These are phyloP conservation scores for Trypanosoma brucei DNA, from an alignment of 208 protist species.

Conservation along the genomic window DNA sequence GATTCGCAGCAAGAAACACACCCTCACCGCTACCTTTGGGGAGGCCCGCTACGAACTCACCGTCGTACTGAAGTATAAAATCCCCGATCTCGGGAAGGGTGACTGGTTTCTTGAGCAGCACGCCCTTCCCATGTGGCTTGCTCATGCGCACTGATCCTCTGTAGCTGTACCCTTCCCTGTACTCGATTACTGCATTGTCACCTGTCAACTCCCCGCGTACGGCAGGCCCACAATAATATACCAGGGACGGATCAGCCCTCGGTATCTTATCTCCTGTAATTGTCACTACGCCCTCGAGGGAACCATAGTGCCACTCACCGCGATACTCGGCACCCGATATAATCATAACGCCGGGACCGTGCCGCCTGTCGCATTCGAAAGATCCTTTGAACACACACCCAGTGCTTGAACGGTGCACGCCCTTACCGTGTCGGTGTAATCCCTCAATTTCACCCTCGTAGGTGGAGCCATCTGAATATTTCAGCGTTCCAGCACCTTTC, in stretches of 20 bases:
- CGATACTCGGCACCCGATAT: constrained; percentile 37
- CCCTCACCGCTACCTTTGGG: constrained; percentile 59
- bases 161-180: constrained; percentile 63
- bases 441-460: constrained; percentile 50
- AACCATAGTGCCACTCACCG: constrained; percentile 44
- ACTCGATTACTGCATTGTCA: constrained; percentile 29
- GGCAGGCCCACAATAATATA: constrained; percentile 59
- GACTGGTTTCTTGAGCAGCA: constrained; percentile 41
- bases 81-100: constrained; percentile 28
- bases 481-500: constrained; percentile 29
- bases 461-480: constrained; percentile 60
- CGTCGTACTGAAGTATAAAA: constrained; percentile 60
- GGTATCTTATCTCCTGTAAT: constrained; percentile 7
- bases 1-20: constrained; percentile 28
- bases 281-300: constrained; percentile 45
- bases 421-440: constrained; percentile 47
- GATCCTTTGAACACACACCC: constrained; percentile 58
- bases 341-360: constrained; percentile 47
- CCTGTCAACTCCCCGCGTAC: constrained; percentile 60
- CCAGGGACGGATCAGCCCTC: constrained; percentile 12
- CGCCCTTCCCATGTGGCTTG: constrained; percentile 42
- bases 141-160: constrained; percentile 49
- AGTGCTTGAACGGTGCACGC: constrained; percentile 38
- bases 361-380: constrained; percentile 44
- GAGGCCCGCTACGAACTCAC: constrained; percentile 59